A percentile compares a stretch with the other conserved stretches of the same genome.
Conservation (phyloP, 1,284 basidiomycete genomes). For the Cutaneotrichosporon dermatis region DNA sequence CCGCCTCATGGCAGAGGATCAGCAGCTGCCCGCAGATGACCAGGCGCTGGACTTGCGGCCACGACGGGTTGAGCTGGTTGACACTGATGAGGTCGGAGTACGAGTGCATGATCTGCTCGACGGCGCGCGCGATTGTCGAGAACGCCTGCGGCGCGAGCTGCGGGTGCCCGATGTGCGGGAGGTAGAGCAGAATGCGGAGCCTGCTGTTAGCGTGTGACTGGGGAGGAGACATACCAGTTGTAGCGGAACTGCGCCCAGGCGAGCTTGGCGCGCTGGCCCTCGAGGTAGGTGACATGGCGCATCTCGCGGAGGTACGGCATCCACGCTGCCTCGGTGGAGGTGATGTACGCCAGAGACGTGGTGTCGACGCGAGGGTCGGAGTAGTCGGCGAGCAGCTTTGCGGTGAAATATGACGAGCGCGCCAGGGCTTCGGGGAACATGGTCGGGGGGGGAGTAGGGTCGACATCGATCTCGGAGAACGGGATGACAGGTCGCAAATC, state of each 20-base stretch:
- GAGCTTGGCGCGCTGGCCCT: conserved; percentile 7
- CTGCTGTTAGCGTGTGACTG: conserved; percentile 2
- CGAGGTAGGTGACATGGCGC: conserved; percentile 8
- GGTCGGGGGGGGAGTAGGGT: conserved; percentile 9
- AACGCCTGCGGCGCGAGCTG: conserved; percentile 12
- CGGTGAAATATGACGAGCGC: conserved; percentile 14
- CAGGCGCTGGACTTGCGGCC: conserved; percentile 26
- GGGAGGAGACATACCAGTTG: conserved; percentile 18
- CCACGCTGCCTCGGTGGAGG: conserved; percentile 19
- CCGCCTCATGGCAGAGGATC: conserved; percentile 19
- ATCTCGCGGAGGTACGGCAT: conserved; percentile 16
- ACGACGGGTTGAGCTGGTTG: conserved; percentile 19
- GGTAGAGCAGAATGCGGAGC: conserved; percentile 26
- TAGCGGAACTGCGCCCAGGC: conserved; percentile 26
- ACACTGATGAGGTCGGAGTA: conserved; percentile 18
- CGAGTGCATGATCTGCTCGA: conserved; percentile 22
- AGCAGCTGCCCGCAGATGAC: conserved; percentile 23
- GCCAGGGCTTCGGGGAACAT: conserved; percentile 18
- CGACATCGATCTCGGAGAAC: conserved; percentile 25
- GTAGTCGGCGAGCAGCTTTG: conserved; percentile 21
- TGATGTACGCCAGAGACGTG: conserved; percentile 19
- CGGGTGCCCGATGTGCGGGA: conserved; percentile 14
- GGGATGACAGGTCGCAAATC: conserved; percentile 23
- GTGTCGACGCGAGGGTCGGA: conserved; percentile 22
- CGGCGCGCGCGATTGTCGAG: conserved; percentile 15